Evolutionary conservation across 306 rosid species (phyloP).

Genomic region (Medicago arabica): DNA sequence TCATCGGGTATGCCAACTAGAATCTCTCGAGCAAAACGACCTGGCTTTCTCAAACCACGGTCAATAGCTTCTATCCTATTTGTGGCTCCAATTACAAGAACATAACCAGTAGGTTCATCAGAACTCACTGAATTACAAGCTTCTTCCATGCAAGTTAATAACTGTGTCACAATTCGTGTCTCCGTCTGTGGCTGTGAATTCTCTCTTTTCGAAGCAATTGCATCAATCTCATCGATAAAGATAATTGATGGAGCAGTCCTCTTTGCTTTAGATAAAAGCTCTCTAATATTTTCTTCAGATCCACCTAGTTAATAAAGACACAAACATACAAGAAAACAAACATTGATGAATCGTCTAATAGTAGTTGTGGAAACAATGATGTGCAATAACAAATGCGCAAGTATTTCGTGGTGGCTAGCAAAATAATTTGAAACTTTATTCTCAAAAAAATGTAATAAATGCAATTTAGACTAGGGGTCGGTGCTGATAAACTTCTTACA

Average conservation of each 20-base stretch:
- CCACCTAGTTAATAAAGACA: slow-evolving; percentile 52
- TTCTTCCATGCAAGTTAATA: slow-evolving; percentile 74
- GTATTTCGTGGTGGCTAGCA: neutral
- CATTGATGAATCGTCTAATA: no score
- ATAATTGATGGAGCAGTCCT: slow-evolving; percentile 77
- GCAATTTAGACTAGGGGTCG: neutral
- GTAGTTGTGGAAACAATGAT: neutral
- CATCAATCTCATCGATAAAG: slow-evolving; percentile 8
- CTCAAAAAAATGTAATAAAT: neutral
- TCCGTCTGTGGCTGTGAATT: slow-evolving; percentile 82
- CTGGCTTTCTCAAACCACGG: slow-evolving; percentile 72
- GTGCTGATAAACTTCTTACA: neutral
- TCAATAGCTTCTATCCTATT: slow-evolving; percentile 83
- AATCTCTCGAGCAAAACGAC: slow-evolving; percentile 79
- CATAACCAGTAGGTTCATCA: slow-evolving; percentile 56
- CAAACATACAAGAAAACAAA: neutral
- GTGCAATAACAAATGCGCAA: neutral
- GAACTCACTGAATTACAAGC: slow-evolving; percentile 38
- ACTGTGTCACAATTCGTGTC: slow-evolving; percentile 68
- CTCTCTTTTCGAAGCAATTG: slow-evolving; percentile 67
- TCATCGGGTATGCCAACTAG: slow-evolving; percentile 47
- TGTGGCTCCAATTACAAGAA: slow-evolving; percentile 47
- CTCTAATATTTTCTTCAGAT: slow-evolving; percentile 80
- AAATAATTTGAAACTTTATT: neutral
- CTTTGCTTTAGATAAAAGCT: slow-evolving; percentile 74